These are phyloP conservation scores for Cucumis sativus DNA, from an alignment of 306 rosid species.

Conservation along the genomic window Cucumber_9930_V3 NC_026660.2:19788001-19788500, in stretches of 20 bases:
- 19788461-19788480: background rate
- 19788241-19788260: background rate
- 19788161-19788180: background rate
- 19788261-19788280: background rate
- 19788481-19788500: background rate
- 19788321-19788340: background rate
- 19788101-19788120: background rate
- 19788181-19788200: background rate
- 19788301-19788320: background rate
- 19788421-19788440: too few relatives aligned
- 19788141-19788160: background rate
- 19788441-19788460: background rate
- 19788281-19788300: background rate
- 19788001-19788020: conserved; percentile 99
- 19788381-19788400: background rate
- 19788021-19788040: conserved; percentile 95
- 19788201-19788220: background rate
- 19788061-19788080: background rate
- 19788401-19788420: background rate
- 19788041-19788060: conserved; percentile 25
- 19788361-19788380: background rate
- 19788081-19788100: background rate
- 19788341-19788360: too few relatives aligned
- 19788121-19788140: background rate
- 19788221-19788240: background rate